These are phyloP conservation scores for Talaromyces amestolkiae DNA, from an alignment of 2,329 filamentous ascomycete genomes.

Conservation along the genomic window DNA sequence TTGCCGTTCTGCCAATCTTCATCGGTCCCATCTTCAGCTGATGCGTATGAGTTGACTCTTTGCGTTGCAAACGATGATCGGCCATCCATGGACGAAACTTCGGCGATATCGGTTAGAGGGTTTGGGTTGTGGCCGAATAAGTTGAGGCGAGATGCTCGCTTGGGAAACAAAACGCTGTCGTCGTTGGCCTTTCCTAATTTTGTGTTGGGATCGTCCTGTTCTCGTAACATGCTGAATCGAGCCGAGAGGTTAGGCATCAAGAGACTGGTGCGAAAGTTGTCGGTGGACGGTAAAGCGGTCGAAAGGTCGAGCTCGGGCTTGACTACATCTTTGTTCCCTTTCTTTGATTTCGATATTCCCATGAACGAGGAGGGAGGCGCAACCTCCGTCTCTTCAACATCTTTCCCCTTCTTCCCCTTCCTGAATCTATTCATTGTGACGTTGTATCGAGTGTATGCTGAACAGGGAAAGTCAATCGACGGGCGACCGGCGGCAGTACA, in stretches of 20 bases:
- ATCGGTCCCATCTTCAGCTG: slow-evolving; percentile 58
- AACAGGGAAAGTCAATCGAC: not conserved
- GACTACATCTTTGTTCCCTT: slow-evolving; percentile 49
- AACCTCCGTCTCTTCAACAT: slow-evolving; percentile 49
- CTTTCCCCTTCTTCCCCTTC: slow-evolving; percentile 40
- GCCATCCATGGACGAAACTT: slow-evolving; percentile 76
- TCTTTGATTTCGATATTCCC: slow-evolving; percentile 44
- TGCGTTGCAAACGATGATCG: slow-evolving; percentile 59
- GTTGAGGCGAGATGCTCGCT: slow-evolving; percentile 72
- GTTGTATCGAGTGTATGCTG: not conserved
- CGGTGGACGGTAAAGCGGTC: slow-evolving; percentile 70
- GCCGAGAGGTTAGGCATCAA: slow-evolving; percentile 94
- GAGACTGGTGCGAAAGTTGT: slow-evolving; percentile 93
- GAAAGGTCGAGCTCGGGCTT: slow-evolving; percentile 67
- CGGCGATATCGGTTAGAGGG: slow-evolving; percentile 78
- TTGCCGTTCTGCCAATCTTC: slow-evolving; percentile 66
- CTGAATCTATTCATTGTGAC: slow-evolving; percentile 42
- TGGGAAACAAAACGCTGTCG: slow-evolving; percentile 84
- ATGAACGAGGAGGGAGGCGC: slow-evolving; percentile 30
- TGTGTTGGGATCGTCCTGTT: slow-evolving; percentile 87
- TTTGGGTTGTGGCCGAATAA: slow-evolving; percentile 65
- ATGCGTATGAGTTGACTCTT: slow-evolving; percentile 64
- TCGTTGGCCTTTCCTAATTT: slow-evolving; percentile 92
- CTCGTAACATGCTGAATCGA: slow-evolving; percentile 92
- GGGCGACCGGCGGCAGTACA: not conserved